Evolutionary conservation across 2,329 filamentous ascomycete species (phyloP), one percentile per base, ranked within the genome.

Genomic region (Paraphaeosphaeria minitans): DNA sequence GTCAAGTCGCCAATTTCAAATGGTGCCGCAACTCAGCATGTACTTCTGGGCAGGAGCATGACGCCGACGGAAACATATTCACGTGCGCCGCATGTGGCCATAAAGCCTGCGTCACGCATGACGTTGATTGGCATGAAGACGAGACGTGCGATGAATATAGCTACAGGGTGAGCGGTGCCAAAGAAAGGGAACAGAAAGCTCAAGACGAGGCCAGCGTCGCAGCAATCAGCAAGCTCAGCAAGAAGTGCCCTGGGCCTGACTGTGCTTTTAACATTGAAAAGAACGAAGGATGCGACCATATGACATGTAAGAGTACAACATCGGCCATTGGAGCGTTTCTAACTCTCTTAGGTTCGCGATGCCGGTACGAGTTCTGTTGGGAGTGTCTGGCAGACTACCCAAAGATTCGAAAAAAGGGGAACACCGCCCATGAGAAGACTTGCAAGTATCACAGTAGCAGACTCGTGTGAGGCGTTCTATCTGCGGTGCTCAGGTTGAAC

Each of bases 21-120:
- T 85, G 82, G 81, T 88, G 85, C 63, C 78, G 83, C 5, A 62
- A 62, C 7, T 69, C 81, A 0, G 76, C 73, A 1, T 88, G 86
- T 63, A 74, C 71, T 3, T 81, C 77, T 1, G 84, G 85, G 0
- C 84, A 87, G 58, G 76, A 85, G 12, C 84, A 87, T 3, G 79
- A 79, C 16, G 60, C 66, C 3, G 72, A 72, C 2, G 77, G 80
- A 10, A 80, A 83, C 2, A 83, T 82, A 19, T 80, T 81, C 67
- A 67, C 66, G 9, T 81, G 79, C 49, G 64, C 57, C 2, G 60
- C 58, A 2, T 81, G 79, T 61, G 65, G 69, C 6, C 74, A 72
- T 61, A 68, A 72, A 42, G 68, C 76, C 45, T 81, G 79, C 56
- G 63, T 75, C 3, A 58, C 63, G 0, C 78, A 80, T 57, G 67